phyloP scores from a whole-genome alignment of 495 filamentous ascomycete genomes.

The Mycothermus thermophilus region DNA sequence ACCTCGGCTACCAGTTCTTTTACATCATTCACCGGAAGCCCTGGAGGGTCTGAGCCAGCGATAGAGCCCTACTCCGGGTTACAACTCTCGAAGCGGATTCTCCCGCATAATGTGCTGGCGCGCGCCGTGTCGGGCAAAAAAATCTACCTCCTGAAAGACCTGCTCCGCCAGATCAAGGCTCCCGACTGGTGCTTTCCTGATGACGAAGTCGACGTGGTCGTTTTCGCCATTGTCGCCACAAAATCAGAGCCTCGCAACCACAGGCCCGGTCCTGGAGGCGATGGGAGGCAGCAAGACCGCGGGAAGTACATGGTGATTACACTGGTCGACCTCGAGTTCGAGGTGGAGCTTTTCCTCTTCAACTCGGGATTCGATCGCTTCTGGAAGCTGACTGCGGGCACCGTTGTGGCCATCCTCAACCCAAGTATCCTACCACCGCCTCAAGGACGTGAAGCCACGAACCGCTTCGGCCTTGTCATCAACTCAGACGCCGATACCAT shows the following conservation, averaged over 20 bases:
- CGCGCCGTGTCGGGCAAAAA: constrained; percentile 65
- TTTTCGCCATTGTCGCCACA: constrained; percentile 72
- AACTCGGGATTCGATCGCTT: constrained; percentile 78
- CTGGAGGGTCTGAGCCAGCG: constrained; percentile 21
- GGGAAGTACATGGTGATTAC: constrained; percentile 85
- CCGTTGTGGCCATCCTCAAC: constrained; percentile 85
- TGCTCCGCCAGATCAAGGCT: constrained; percentile 65
- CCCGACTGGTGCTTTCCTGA: constrained; percentile 79
- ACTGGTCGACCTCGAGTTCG: constrained; percentile 80
- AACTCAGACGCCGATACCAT: constrained; percentile 75
- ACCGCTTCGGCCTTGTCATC: constrained; percentile 69
- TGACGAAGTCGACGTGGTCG: constrained; percentile 70
- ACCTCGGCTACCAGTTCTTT: not conserved
- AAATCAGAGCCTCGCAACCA: constrained; percentile 71
- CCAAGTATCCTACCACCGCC: constrained; percentile 80
- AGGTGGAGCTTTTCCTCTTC: constrained; percentile 84
- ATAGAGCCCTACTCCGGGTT: constrained; percentile 80
- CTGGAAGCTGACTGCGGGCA: constrained; percentile 79
- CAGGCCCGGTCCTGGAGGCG: constrained; percentile 42
- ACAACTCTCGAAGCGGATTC: constrained; percentile 73
- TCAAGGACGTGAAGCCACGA: constrained; percentile 53
- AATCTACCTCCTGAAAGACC: constrained; percentile 62
- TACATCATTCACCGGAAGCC: constrained; percentile 1
- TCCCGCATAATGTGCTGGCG: constrained; percentile 64
- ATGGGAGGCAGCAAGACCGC: constrained; percentile 38